Evolutionary conservation across 164 flowering plant genomes (phyloP).

Genomic region (Houttuynia cordata): DNA sequence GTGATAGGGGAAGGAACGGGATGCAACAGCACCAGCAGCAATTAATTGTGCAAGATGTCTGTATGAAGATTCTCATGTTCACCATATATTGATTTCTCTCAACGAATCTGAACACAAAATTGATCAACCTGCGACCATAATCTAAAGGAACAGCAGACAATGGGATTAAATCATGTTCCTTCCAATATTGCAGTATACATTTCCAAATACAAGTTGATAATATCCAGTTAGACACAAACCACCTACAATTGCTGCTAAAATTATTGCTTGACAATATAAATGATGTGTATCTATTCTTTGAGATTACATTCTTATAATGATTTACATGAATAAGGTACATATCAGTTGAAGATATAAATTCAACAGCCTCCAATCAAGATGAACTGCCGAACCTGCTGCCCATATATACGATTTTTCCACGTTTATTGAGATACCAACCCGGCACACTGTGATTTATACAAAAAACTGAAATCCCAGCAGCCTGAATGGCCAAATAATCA

Average conservation of each 20-base stretch:
- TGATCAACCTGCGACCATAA: no score
- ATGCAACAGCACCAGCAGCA: no score
- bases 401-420: slow-evolving; percentile 1
- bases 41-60: no score
- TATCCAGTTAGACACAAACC: no score
- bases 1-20: no score
- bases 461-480: slow-evolving; percentile 29
- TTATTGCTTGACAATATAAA: neutral
- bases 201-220: no score
- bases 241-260: neutral
- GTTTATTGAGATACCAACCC: slow-evolving; percentile 26
- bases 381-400: neutral
- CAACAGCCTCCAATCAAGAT: neutral
- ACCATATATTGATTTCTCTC: no score
- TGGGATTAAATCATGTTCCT: no score
- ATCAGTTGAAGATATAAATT: neutral
- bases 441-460: slow-evolving; percentile 31
- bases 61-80: no score
- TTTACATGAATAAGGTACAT: neutral
- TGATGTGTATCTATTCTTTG: neutral
- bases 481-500: slow-evolving; percentile 29
- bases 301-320: neutral
- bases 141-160: no score
- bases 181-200: no score
- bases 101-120: no score